Evolutionary conservation across 1,139 yeast species (phyloP).

Genomic region (Candida dubliniensis): DNA sequence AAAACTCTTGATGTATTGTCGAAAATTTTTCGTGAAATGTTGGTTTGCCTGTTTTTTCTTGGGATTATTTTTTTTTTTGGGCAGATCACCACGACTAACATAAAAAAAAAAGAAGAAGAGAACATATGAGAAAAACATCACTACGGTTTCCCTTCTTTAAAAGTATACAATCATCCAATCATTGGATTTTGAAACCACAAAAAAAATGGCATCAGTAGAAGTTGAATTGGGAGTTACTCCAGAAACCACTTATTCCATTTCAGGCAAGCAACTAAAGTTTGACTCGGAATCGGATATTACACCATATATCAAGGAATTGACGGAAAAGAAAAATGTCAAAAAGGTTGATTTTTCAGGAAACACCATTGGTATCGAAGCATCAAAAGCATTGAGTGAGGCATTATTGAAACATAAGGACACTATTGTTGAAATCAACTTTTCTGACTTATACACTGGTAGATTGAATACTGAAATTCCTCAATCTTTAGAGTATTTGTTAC

Average conservation of each 20-base stretch:
- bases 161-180: background rate
- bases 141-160: background rate
- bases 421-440: constrained; percentile 70
- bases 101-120: background rate
- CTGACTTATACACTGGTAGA: constrained; percentile 93
- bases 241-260: constrained; percentile 52
- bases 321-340: constrained; percentile 37
- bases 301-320: constrained; percentile 58
- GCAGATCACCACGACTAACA: constrained; percentile 5
- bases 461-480: constrained; percentile 92
- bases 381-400: constrained; percentile 66
- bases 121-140: background rate
- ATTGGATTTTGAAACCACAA: background rate
- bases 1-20: background rate
- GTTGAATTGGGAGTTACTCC: constrained; percentile 32
- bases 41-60: constrained; percentile 3
- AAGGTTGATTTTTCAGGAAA: constrained; percentile 86
- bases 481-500: constrained; percentile 69
- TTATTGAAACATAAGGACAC: constrained; percentile 50
- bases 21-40: constrained; percentile 7
- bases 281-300: constrained; percentile 72
- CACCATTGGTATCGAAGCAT: constrained; percentile 90
- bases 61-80: constrained; percentile 5
- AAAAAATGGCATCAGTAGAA: constrained; percentile 23
- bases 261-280: constrained; percentile 77